phyloP scores from a whole-genome alignment of 352 stramenopile genomes.

The Phytophthora fragariae region DNA sequence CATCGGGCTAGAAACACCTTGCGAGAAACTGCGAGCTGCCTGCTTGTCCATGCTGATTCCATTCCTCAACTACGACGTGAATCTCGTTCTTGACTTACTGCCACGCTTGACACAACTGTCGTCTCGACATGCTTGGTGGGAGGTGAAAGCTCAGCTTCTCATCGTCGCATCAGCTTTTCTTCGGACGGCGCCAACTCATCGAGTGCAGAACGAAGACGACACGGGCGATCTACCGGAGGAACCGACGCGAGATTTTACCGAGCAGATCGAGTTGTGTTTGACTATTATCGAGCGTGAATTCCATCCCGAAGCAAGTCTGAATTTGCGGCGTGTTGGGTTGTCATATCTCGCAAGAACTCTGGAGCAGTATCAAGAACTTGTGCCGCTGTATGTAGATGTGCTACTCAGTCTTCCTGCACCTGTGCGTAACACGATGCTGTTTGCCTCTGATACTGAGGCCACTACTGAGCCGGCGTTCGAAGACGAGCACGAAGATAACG shows the following conservation, averaged over 20 bases:
- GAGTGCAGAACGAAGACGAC: slow-evolving; percentile 28
- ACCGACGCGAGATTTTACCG: slow-evolving; percentile 51
- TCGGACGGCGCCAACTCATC: slow-evolving; percentile 27
- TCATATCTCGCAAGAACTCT: slow-evolving; percentile 67
- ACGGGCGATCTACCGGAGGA: slow-evolving; percentile 14
- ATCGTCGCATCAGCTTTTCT: slow-evolving; percentile 74
- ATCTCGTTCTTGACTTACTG: slow-evolving; percentile 64
- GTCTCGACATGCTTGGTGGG: slow-evolving; percentile 77
- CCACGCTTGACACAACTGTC: slow-evolving; percentile 74
- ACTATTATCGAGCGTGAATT: slow-evolving; percentile 84
- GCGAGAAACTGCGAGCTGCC: slow-evolving; percentile 79
- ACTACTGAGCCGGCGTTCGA: slow-evolving; percentile 2
- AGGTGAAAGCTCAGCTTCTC: slow-evolving; percentile 84
- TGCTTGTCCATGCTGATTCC: slow-evolving; percentile 78
- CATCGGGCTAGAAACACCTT: slow-evolving; percentile 78
- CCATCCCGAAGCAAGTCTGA: slow-evolving; percentile 56
- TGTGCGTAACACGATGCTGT: slow-evolving; percentile 54
- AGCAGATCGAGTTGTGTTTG: slow-evolving; percentile 76
- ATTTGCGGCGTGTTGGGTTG: slow-evolving; percentile 69
- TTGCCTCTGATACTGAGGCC: slow-evolving; percentile 1
- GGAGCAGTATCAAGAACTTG: slow-evolving; percentile 72
- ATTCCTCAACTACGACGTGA: slow-evolving; percentile 51
- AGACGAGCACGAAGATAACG: slow-evolving; percentile 4
- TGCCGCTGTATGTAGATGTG: slow-evolving; percentile 82
- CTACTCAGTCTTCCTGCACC: slow-evolving; percentile 62